Conservation (phyloP, 306 rosid species). For the Vachellia pachyceras region DNA sequence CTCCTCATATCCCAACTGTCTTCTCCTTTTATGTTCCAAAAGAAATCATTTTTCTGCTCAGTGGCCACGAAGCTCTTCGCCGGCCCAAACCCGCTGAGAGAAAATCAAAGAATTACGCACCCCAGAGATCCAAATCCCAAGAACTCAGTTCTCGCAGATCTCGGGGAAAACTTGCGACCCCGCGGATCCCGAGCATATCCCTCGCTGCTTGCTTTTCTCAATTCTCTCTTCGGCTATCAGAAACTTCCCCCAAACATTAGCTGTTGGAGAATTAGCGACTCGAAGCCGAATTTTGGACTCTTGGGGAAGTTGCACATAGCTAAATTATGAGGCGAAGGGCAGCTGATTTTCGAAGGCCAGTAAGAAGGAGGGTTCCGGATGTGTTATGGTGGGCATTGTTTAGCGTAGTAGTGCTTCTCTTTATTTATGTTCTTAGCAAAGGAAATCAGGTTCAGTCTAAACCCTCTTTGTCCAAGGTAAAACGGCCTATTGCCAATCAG, state of each 20-base stretch:
- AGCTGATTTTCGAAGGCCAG: conserved; percentile 81
- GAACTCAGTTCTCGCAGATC: conserved; percentile 36
- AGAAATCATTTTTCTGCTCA: not conserved
- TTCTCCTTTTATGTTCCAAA: not conserved
- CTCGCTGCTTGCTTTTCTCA: not conserved
- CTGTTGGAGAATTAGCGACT: conserved; percentile 13
- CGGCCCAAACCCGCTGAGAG: conserved; percentile 27
- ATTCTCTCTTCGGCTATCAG: not conserved
- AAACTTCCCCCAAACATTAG: not conserved
- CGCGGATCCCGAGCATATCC: not conserved
- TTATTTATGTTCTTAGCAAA: conserved; percentile 69
- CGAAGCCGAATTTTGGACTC: conserved; percentile 22
- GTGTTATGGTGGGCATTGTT: conserved; percentile 77
- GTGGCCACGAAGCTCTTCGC: conserved; percentile 30
- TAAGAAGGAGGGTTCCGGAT: conserved; percentile 77
- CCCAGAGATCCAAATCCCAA: conserved; percentile 25
- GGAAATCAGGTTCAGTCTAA: conserved; percentile 81
- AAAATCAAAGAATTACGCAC: conserved; percentile 6
- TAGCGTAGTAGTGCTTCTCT: conserved; percentile 68
- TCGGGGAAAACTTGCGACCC: conserved; percentile 31
- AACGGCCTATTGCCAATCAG: not conserved
- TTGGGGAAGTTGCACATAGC: conserved; percentile 8
- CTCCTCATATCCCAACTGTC: conserved; percentile 20
- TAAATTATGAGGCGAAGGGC: conserved; percentile 79
- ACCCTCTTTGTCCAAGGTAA: conserved; percentile 69